phyloP scores from a whole-genome alignment of 306 rosid genomes.

The Vigna nakashimae region DNA sequence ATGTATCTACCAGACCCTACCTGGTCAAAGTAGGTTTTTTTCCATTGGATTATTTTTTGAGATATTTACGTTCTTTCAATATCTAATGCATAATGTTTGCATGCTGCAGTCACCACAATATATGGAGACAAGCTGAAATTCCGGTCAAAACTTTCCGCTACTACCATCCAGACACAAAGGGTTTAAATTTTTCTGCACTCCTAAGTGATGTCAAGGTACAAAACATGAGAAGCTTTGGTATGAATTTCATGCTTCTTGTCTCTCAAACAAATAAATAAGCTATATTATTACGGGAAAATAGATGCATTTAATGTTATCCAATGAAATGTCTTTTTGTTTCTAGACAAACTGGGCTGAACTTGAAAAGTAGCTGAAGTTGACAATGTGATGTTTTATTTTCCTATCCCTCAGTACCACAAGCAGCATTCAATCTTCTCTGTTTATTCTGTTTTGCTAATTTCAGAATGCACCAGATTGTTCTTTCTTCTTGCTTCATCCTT shows the following conservation, averaged over 20 bases:
- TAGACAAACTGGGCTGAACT: neutral
- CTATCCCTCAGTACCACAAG: neutral
- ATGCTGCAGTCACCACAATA: constrained; percentile 77
- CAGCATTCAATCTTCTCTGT: constrained; percentile 5
- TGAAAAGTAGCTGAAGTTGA: neutral
- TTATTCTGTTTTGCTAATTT: constrained; percentile 23
- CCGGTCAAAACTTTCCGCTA: constrained; percentile 77
- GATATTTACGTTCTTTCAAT: neutral
- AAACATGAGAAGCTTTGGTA: neutral
- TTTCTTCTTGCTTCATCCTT: constrained; percentile 87
- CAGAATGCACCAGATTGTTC: constrained; percentile 87
- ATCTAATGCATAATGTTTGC: constrained; percentile 37
- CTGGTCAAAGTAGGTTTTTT: constrained; percentile 75
- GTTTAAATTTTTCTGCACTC: constrained; percentile 74
- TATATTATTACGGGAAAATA: neutral
- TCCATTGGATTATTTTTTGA: neutral
- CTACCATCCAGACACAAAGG: constrained; percentile 75
- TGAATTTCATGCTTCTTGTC: constrained; percentile 28
- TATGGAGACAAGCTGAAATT: constrained; percentile 83
- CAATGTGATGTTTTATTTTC: neutral
- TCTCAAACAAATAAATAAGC: neutral
- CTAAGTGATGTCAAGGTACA: constrained; percentile 68
- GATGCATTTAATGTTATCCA: constrained; percentile 1
- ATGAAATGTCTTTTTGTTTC: constrained; percentile 2
- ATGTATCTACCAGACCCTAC: constrained; percentile 85